phyloP scores from a whole-genome alignment of 495 filamentous ascomycete genomes.

The Amniculicola lignicola region DNA sequence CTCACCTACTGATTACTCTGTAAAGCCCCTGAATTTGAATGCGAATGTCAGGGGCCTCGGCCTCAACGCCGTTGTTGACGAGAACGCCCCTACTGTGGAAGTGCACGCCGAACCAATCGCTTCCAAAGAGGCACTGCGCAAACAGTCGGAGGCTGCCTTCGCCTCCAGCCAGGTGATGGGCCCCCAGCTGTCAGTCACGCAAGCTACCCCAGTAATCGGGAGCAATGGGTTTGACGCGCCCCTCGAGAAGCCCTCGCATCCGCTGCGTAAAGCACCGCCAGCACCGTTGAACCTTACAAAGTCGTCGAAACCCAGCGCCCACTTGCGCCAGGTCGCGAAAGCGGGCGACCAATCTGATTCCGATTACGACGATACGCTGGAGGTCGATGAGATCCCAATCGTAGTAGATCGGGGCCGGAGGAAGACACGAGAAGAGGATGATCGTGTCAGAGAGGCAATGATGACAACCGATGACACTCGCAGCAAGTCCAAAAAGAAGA shows the following conservation, averaged over 20 bases:
- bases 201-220: slow-evolving; percentile 37
- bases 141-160: neutral
- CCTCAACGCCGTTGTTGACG: slow-evolving; percentile 22
- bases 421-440: slow-evolving; percentile 85
- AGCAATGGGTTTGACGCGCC: slow-evolving; percentile 29
- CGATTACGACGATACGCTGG: slow-evolving; percentile 75
- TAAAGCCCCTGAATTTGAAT: slow-evolving; percentile 16
- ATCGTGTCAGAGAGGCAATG: slow-evolving; percentile 68
- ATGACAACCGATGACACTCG: slow-evolving; percentile 60
- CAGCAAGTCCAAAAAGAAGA: slow-evolving; percentile 62
- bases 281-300: slow-evolving; percentile 72
- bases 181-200: slow-evolving; percentile 33
- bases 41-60: slow-evolving; percentile 16
- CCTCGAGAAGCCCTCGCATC: slow-evolving; percentile 22
- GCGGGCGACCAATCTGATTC: slow-evolving; percentile 67
- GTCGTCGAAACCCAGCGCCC: slow-evolving; percentile 41
- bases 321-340: slow-evolving; percentile 47
- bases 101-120: neutral
- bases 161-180: slow-evolving; percentile 5
- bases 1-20: slow-evolving; percentile 30
- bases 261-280: slow-evolving; percentile 69
- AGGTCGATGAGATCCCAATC: slow-evolving; percentile 59
- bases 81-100: slow-evolving; percentile 6
- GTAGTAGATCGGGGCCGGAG: slow-evolving; percentile 68
- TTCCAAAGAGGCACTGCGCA: neutral